Evolutionary conservation across 1,139 yeast genomes (phyloP), one percentile per base, ranked within the genome.

Genomic region (Sugiyamaella neomexicana): DNA sequence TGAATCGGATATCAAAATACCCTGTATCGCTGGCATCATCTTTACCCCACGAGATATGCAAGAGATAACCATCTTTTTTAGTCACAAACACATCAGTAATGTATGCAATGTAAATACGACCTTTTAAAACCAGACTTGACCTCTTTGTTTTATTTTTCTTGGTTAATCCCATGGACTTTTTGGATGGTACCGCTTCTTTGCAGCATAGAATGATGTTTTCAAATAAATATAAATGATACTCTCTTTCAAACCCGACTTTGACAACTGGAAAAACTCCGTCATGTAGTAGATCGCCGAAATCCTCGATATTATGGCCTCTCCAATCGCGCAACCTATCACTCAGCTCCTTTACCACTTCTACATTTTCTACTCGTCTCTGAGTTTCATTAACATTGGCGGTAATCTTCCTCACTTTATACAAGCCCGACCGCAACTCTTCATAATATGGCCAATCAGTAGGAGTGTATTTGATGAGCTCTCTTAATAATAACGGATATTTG

Each of bases 381-480:
- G 96, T 91, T 70, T 93, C 99, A 72, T 93, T 93, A 37, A 93
- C 95, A 64, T 83, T 84, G 61, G 81, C 80, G n/a, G 97, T 96
- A 61, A 91, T 85, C 53, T 79, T 81, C 61, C 80, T 83, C 39
- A 86, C 77, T 36, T 91, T 83, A 46, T 81, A 81, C 55, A 81
- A 75, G 1, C 97, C 97, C 51, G 80, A 72, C 37, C 80, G 72
- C 45, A 91, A 74, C 68, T 91, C 98, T 56, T 79, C 81, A 62
- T 81, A 83, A 57, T 81, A 79, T 4, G 86, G 81, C 68, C 80
- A 77, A 20, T 63, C 68, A 7, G 74, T 67, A 42, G 81, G 82
- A 1, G 91, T 80, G 48, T 76, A 69, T 67, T 90, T 90, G 46
- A 88, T 70, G 56, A 95, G 76, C 65, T 89, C 95, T 60, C 81